Base-by-base conservation (phyloP, 129 eudicot genomes). In the Gnaphalium uliginosum region DNA sequence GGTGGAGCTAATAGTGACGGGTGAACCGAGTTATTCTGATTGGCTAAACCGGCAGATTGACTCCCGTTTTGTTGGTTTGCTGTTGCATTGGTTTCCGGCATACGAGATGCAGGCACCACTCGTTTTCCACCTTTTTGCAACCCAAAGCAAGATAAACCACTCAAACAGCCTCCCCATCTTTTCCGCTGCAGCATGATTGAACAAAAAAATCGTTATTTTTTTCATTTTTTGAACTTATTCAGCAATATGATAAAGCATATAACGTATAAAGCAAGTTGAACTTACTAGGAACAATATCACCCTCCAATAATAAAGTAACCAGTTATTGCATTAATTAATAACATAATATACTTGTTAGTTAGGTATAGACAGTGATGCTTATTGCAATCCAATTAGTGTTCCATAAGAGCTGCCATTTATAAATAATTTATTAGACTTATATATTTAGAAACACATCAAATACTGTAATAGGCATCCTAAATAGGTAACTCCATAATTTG, bases 121-220 rank as follows among this genome's bases (percentile, higher is more conserved):
- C 99, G 97, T 76, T 87, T 94, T 43, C 96, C 93, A 24, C 99
- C 97, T 83, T 91, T 94, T 80, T 89, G 97, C 32, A 81, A 82
- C 64, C 99, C 86, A 32, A 94, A 90, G 72, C 99, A 94, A 10
- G 99, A 82, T 66, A 94, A 70, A 79, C 93, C 93, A 57, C 81
- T 86, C 83, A 81, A 87, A 76, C 98, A 94, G 61, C 96, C 91
- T 72, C 89, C 89, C 99, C 99, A 94, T 76, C 92, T 79, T 81
- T 94, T 94, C 29, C 93, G 82, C 99, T 94, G 96, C 73, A 85
- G 82, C 79, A 54, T 56, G 75, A 61, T 60, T 25, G 35, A 51
- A 53, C 60, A 25, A 41, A 61, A 75, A 11, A 50, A 8, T 29
- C 61, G n/a, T 56, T 56, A 2, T 21, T 33, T 33, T 56, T 56